Conservation (phyloP, 2,329 filamentous ascomycete genomes). For the Colletotrichum lupini region DNA sequence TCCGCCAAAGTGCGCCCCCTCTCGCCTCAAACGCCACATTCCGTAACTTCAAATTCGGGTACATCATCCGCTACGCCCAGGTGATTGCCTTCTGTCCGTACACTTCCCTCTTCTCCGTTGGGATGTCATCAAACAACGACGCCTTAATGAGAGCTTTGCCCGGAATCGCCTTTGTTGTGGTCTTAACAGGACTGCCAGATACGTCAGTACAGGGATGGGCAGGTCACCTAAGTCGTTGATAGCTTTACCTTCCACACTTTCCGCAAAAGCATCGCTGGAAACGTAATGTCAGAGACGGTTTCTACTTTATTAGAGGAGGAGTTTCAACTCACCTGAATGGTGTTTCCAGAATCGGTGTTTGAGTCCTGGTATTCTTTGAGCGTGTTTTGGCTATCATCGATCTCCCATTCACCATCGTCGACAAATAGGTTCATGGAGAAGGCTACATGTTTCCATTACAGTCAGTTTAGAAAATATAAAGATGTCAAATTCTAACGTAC, state of each 20-base stretch:
- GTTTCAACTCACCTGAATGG: conserved; percentile 9
- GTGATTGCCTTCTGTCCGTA: conserved; percentile 2
- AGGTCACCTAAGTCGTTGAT: neutral
- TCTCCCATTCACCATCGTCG: conserved; percentile 8
- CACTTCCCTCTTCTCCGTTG: conserved; percentile 1
- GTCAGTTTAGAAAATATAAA: neutral
- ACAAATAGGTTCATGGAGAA: conserved; percentile 26
- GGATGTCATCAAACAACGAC: conserved; percentile 29
- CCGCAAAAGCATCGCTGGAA: conserved; percentile 23
- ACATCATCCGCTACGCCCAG: neutral
- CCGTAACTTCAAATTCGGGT: neutral
- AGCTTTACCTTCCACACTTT: conserved; percentile 23
- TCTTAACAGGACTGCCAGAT: conserved; percentile 13
- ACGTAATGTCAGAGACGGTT: neutral
- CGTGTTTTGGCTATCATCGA: conserved; percentile 10
- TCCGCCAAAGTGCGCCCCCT: neutral
- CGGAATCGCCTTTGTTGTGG: neutral
- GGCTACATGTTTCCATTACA: neutral
- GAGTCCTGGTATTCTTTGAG: conserved; percentile 21
- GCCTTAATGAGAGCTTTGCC: conserved; percentile 20
- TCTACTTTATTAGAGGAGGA: neutral
- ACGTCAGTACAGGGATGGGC: neutral
- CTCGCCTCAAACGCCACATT: too few relatives aligned
- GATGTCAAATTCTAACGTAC: neutral
- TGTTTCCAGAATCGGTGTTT: conserved; percentile 25